Evolutionary conservation across 2,329 filamentous ascomycete species (phyloP).

Genomic region (Neurospora sp.): DNA sequence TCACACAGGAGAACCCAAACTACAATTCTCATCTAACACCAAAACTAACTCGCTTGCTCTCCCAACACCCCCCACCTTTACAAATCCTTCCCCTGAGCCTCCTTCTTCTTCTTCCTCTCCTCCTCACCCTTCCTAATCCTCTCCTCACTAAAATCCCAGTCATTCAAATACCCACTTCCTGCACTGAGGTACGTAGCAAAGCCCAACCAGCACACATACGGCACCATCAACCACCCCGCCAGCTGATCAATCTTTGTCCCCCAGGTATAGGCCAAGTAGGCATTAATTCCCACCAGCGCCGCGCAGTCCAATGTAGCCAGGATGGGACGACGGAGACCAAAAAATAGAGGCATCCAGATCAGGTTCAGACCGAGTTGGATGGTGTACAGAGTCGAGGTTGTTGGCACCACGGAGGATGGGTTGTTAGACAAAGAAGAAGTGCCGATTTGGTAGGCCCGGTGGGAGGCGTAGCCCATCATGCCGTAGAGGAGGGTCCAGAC

Average conservation of each 20-base stretch:
- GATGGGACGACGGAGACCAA: constrained; percentile 62
- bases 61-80: not conserved
- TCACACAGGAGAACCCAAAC: no score
- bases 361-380: constrained; percentile 80
- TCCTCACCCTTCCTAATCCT: constrained; percentile 13
- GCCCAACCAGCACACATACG: constrained; percentile 77
- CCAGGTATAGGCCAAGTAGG: constrained; percentile 69
- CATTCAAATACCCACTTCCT: constrained; percentile 57
- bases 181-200: constrained; percentile 82
- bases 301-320: constrained; percentile 69
- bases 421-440: constrained; percentile 31
- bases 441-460: constrained; percentile 61
- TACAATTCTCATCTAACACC: no score
- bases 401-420: constrained; percentile 35
- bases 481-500: constrained; percentile 60
- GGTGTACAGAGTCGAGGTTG: constrained; percentile 62
- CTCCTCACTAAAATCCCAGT: constrained; percentile 47
- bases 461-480: constrained; percentile 81
- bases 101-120: constrained; percentile 5
- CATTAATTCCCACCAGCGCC: constrained; percentile 60
- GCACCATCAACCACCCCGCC: constrained; percentile 65
- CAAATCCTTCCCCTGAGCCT: not conserved
- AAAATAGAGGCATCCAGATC: constrained; percentile 90
- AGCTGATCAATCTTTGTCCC: constrained; percentile 55
- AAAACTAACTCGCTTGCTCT: not conserved